Evolutionary conservation across 192 early-diverging fungal genomes (phyloP).

Genomic region (Coemansia sp.): DNA sequence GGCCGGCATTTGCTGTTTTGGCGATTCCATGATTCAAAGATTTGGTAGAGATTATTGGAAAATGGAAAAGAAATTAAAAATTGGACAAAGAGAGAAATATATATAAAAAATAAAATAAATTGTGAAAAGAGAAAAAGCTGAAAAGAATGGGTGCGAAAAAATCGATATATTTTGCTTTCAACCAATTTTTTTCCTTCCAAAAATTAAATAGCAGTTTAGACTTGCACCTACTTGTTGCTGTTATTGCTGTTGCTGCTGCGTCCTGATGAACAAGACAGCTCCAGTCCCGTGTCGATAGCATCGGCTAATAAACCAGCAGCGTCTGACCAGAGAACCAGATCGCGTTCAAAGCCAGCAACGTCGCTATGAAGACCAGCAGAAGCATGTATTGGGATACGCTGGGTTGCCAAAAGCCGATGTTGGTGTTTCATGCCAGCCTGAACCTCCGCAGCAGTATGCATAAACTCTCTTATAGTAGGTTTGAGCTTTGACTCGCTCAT

Average conservation of each 20-base stretch:
- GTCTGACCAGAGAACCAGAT: constrained; percentile 38
- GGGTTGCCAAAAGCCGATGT: constrained; percentile 23
- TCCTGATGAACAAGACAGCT: constrained; percentile 9
- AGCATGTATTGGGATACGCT: constrained; percentile 25
- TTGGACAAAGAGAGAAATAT: neutral
- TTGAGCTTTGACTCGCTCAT: constrained; percentile 15
- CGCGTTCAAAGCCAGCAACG: constrained; percentile 37
- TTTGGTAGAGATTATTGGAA: neutral
- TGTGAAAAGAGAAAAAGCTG: neutral
- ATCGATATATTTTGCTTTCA: neutral
- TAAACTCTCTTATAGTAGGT: constrained; percentile 33
- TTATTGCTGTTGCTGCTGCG: too few relatives aligned
- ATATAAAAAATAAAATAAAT: neutral
- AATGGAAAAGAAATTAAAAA: neutral
- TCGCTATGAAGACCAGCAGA: constrained; percentile 30
- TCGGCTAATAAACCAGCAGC: constrained; percentile 33
- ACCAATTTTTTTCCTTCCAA: constrained; percentile 7
- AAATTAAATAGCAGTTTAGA: too few relatives aligned
- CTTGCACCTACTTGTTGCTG: too few relatives aligned
- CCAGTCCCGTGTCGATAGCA: constrained; percentile 16
- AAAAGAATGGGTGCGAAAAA: too few relatives aligned
- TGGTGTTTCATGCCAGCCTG: constrained; percentile 31
- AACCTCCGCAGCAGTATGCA: constrained; percentile 31
- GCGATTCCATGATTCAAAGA: constrained; percentile 9
- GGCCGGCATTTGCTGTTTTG: neutral